These are phyloP conservation scores for Fusarium pseudograminearum DNA, from an alignment of 2,329 filamentous ascomycete genomes.

Conservation along the genomic window DNA sequence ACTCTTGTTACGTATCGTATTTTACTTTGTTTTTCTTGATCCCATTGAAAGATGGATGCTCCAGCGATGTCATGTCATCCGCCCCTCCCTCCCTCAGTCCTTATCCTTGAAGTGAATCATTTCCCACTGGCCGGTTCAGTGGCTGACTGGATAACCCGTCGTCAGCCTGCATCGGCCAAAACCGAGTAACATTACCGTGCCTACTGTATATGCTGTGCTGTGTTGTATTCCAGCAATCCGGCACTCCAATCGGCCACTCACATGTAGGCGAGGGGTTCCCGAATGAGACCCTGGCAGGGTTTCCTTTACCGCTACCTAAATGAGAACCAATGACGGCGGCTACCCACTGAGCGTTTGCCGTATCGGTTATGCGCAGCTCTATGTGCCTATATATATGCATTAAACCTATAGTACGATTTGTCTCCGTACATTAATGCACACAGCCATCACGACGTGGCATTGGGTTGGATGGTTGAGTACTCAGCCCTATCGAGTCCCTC, in stretches of 20 bases:
- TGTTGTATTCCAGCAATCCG: conserved; percentile 38
- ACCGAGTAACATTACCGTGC: conserved; percentile 29
- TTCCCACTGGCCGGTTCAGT: conserved; percentile 39
- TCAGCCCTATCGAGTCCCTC: conserved; percentile 45
- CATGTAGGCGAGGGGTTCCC: conserved; percentile 40
- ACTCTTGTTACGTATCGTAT: conserved; percentile 13
- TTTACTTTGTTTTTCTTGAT: conserved; percentile 27
- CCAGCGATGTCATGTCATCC: conserved; percentile 17
- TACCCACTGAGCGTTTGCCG: conserved; percentile 35
- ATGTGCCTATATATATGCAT: conserved; percentile 21
- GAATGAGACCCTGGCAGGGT: conserved; percentile 38
- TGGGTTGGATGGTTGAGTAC: conserved; percentile 30
- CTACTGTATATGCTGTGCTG: background rate
- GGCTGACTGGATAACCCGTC: conserved; percentile 41
- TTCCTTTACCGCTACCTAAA: conserved; percentile 8
- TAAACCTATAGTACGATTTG: conserved; percentile 20
- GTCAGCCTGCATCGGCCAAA: conserved; percentile 46
- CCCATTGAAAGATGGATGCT: conserved; percentile 17
- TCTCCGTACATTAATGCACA: conserved; percentile 25
- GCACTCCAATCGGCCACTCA: conserved; percentile 31
- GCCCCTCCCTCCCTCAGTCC: background rate
- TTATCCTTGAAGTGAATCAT: conserved; percentile 30
- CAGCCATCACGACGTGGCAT: conserved; percentile 44
- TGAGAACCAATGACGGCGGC: conserved; percentile 24
- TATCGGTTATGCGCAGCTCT: conserved; percentile 36